phyloP scores from a whole-genome alignment of 2,329 filamentous ascomycete species.

The Talaromyces sp. region DNA sequence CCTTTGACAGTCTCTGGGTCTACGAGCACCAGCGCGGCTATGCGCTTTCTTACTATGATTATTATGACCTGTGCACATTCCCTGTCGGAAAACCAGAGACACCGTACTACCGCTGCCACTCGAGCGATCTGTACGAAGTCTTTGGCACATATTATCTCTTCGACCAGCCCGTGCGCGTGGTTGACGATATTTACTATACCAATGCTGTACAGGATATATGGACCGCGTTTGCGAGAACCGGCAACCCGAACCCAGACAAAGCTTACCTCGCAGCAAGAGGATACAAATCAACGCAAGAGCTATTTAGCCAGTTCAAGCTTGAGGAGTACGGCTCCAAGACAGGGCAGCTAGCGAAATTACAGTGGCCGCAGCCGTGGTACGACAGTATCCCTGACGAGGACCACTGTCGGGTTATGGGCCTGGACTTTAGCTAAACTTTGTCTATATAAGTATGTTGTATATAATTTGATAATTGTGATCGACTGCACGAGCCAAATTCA shows the following conservation, averaged over 20 bases:
- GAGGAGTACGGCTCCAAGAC: background rate
- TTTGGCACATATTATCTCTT: conserved; percentile 14
- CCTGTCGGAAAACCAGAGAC: conserved; percentile 8
- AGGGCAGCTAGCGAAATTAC: conserved; percentile 3
- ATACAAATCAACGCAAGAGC: conserved; percentile 1
- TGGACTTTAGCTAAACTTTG: background rate
- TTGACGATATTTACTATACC: conserved; percentile 11
- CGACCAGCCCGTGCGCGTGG: conserved; percentile 7
- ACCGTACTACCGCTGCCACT: conserved; percentile 11
- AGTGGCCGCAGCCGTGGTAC: conserved; percentile 6
- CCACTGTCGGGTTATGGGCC: conserved; percentile 2
- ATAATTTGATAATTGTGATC: background rate
- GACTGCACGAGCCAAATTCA: background rate
- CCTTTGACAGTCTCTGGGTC: conserved; percentile 11
- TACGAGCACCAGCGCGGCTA: conserved; percentile 11
- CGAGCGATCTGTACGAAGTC: conserved; percentile 9
- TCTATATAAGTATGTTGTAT: background rate
- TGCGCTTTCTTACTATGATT: conserved; percentile 8
- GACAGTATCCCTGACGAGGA: conserved; percentile 6
- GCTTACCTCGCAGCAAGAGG: conserved; percentile 2
- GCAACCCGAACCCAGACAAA: conserved; percentile 7
- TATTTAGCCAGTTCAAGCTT: background rate
- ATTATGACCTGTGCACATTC: conserved; percentile 11
- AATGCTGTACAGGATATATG: conserved; percentile 12
- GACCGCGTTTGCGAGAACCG: conserved; percentile 11